Evolutionary conservation across 768 basidiomycete species (phyloP).

Genomic region (Tulasnella sp.): DNA sequence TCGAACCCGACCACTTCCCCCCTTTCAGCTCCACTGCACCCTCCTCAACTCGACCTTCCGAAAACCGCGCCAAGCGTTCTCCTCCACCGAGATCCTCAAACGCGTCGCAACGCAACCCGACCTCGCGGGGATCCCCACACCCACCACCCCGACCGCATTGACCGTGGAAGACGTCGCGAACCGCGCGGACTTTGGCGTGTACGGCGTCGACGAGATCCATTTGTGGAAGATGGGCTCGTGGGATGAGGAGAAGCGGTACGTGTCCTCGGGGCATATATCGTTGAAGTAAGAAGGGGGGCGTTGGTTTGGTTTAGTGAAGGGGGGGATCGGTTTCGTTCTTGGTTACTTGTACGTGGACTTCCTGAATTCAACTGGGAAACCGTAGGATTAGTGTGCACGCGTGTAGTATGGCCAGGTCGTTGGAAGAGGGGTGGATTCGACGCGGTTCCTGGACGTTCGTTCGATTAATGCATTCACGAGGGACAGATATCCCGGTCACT

Average conservation of each 20-base stretch:
- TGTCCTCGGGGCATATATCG: conserved; percentile 8
- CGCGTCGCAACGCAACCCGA: neutral
- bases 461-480: too few relatives aligned
- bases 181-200: conserved; percentile 12
- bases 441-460: too few relatives aligned
- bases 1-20: neutral
- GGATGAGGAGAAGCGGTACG: conserved; percentile 14
- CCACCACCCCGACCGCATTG: too few relatives aligned
- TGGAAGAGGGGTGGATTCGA: too few relatives aligned
- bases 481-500: too few relatives aligned
- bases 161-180: neutral
- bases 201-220: conserved; percentile 5
- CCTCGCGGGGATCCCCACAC: neutral
- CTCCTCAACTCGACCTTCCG: conserved; percentile 11
- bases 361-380: too few relatives aligned
- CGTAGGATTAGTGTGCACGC: too few relatives aligned
- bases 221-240: conserved; percentile 12
- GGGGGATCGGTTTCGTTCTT: too few relatives aligned
- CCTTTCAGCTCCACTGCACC: conserved; percentile 6
- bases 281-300: too few relatives aligned
- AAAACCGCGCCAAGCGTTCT: conserved; percentile 11
- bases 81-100: neutral
- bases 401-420: too few relatives aligned
- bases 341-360: too few relatives aligned
- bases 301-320: too few relatives aligned